A percentile compares a stretch with the other conserved stretches of the same genome.
These are phyloP conservation scores for Tieghemiomyces parasiticus DNA, from an alignment of 192 early-diverging fungal genomes.

Conservation along the genomic window DNA sequence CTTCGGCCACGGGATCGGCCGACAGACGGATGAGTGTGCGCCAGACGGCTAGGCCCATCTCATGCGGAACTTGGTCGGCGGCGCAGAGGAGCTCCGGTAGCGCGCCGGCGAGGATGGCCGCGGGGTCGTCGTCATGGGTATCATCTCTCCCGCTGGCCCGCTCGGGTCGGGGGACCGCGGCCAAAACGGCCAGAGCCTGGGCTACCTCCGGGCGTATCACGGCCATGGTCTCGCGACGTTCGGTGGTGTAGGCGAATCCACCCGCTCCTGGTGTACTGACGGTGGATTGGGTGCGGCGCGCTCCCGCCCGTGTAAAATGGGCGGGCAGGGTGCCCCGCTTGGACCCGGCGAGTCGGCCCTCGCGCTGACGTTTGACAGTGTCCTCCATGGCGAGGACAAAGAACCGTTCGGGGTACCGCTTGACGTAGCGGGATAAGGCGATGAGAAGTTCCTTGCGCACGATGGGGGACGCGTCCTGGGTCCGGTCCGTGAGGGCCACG, in stretches of 20 bases:
- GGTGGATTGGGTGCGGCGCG: neutral
- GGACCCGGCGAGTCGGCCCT: neutral
- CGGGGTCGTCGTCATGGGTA: too few relatives aligned
- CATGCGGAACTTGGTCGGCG: conserved; percentile 16
- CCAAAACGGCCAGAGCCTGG: neutral
- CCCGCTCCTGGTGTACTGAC: too few relatives aligned
- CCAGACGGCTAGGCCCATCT: conserved; percentile 42
- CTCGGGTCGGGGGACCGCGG: neutral
- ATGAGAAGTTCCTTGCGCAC: conserved; percentile 69
- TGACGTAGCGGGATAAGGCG: conserved; percentile 47
- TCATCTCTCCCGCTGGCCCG: too few relatives aligned
- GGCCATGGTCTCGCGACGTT: neutral
- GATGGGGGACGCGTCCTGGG: conserved; percentile 61
- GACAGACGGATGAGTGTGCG: conserved; percentile 60
- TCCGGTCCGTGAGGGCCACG: conserved; percentile 38
- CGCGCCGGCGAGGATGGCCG: conserved; percentile 12
- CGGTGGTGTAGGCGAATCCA: neutral
- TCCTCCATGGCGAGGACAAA: conserved; percentile 39
- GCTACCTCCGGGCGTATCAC: neutral
- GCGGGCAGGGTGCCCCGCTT: neutral
- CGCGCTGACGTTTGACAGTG: conserved; percentile 22
- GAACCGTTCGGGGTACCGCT: conserved; percentile 37
- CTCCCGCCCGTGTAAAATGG: too few relatives aligned
- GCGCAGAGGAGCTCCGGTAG: neutral
- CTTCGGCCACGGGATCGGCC: conserved; percentile 56